phyloP scores from a whole-genome alignment of 2,329 filamentous ascomycete species.

The Torrubiellomyces zombiae region DNA sequence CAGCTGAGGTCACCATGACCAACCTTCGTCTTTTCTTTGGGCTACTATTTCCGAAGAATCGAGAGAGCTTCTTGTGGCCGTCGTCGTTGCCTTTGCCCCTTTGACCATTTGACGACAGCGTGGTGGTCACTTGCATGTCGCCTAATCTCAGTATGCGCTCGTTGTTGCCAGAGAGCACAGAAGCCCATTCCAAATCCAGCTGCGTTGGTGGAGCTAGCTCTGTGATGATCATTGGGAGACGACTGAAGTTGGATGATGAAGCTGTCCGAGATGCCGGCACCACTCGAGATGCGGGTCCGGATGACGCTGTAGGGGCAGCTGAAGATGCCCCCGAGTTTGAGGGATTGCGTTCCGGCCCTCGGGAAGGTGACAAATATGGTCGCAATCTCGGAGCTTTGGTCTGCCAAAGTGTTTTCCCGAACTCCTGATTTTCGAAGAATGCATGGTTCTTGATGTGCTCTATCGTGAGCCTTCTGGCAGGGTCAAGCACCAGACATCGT shows the following conservation, averaged over 20 bases:
- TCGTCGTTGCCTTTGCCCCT: constrained; percentile 56
- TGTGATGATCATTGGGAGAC: constrained; percentile 73
- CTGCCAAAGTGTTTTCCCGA: constrained; percentile 77
- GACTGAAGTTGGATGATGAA: constrained; percentile 27
- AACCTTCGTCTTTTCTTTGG: constrained; percentile 86
- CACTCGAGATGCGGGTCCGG: constrained; percentile 12
- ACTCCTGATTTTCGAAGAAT: constrained; percentile 78
- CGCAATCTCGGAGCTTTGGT: constrained; percentile 77
- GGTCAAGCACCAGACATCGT: constrained; percentile 77
- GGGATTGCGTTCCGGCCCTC: constrained; percentile 60
- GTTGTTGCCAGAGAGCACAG: constrained; percentile 76
- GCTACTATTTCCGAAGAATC: constrained; percentile 82
- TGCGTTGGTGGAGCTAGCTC: constrained; percentile 94
- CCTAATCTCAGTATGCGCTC: constrained; percentile 90
- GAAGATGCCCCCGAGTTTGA: constrained; percentile 38
- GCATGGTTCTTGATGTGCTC: constrained; percentile 95
- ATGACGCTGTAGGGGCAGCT: constrained; percentile 9
- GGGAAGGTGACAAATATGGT: constrained; percentile 60
- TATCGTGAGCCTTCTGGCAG: constrained; percentile 65
- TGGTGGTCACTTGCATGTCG: constrained; percentile 70
- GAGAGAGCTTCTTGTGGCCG: constrained; percentile 72
- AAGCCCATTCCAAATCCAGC: constrained; percentile 96
- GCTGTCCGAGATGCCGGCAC: constrained; percentile 19
- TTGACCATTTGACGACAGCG: constrained; percentile 59
- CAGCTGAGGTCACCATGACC: constrained; percentile 89